These are phyloP conservation scores for Suillus alpinus DNA, from an alignment of 768 basidiomycete genomes.

Conservation along the genomic window DNA sequence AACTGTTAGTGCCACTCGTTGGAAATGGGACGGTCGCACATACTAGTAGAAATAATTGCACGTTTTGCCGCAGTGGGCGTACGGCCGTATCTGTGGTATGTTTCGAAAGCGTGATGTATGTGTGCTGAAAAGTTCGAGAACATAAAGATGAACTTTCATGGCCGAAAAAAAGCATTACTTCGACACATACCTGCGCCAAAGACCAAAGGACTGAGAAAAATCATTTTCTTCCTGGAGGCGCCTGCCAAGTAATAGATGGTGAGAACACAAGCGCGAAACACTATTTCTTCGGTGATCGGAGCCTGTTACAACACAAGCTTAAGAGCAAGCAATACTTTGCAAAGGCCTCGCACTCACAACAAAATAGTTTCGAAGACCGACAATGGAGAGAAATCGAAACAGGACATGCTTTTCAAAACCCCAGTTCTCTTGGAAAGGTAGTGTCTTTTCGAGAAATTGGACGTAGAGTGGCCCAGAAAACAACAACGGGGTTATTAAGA, in stretches of 20 bases:
- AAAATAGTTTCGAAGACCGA: conserved; percentile 70
- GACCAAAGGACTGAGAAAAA: conserved; percentile 78
- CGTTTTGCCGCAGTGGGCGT: conserved; percentile 59
- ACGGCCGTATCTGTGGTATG: conserved; percentile 71
- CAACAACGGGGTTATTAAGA: conserved; percentile 68
- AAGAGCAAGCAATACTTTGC: not conserved
- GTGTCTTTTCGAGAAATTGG: conserved; percentile 37
- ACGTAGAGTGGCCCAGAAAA: conserved; percentile 78
- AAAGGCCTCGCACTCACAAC: conserved; percentile 32
- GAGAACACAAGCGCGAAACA: conserved; percentile 85
- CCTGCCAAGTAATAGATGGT: conserved; percentile 69
- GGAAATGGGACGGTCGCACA: conserved; percentile 15
- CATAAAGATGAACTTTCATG: not conserved
- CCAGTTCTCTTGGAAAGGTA: conserved; percentile 59
- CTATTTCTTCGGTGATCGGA: conserved; percentile 89
- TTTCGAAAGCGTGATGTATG: conserved; percentile 89
- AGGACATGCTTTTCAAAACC: conserved; percentile 38
- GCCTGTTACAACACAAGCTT: conserved; percentile 45
- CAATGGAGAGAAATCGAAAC: conserved; percentile 44
- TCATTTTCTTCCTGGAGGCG: conserved; percentile 52
- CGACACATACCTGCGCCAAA: conserved; percentile 78
- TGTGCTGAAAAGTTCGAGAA: conserved; percentile 57
- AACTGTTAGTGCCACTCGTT: not conserved
- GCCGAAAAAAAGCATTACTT: not conserved
- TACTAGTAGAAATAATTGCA: conserved; percentile 58